Evolutionary conservation across 2,329 filamentous ascomycete genomes (phyloP).

Genomic region (Diatrype stigma): DNA sequence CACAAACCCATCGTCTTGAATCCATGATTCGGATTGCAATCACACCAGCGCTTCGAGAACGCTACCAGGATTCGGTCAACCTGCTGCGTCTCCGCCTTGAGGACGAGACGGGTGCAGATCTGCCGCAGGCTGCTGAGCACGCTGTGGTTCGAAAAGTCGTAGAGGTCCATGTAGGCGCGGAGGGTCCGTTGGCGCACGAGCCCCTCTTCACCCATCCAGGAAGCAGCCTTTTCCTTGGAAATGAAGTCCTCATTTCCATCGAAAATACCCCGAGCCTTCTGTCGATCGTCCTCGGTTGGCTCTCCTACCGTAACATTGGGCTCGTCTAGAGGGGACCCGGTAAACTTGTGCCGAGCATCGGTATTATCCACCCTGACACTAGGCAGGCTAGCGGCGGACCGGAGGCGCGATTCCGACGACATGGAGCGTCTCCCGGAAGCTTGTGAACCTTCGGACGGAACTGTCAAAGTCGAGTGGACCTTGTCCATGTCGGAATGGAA

Average conservation of each 20-base stretch:
- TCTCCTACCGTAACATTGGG: conserved; percentile 55
- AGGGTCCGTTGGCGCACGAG: conserved; percentile 54
- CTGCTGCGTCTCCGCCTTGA: conserved; percentile 93
- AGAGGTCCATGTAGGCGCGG: conserved; percentile 85
- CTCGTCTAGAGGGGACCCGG: conserved; percentile 48
- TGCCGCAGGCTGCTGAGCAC: conserved; percentile 74
- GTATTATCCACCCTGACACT: conserved; percentile 46
- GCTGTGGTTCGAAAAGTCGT: conserved; percentile 78
- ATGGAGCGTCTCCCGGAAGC: conserved; percentile 32
- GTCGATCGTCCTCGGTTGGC: conserved; percentile 64
- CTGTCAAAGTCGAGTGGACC: conserved; percentile 19
- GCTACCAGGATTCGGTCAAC: conserved; percentile 90
- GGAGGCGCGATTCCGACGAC: conserved; percentile 40
- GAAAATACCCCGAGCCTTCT: conserved; percentile 78
- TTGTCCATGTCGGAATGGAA: neutral
- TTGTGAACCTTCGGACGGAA: conserved; percentile 34
- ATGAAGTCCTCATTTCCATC: conserved; percentile 81
- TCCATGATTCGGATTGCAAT: conserved; percentile 87
- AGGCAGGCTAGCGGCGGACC: conserved; percentile 44
- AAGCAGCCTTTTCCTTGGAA: conserved; percentile 72
- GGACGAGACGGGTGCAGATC: conserved; percentile 74
- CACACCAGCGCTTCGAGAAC: conserved; percentile 86
- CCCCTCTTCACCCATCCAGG: conserved; percentile 80
- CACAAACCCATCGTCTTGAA: conserved; percentile 77
- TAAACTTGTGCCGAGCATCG: conserved; percentile 34